phyloP scores from a whole-genome alignment of 805 yeast genomes.

The Yamadazyma phyllophila region DNA sequence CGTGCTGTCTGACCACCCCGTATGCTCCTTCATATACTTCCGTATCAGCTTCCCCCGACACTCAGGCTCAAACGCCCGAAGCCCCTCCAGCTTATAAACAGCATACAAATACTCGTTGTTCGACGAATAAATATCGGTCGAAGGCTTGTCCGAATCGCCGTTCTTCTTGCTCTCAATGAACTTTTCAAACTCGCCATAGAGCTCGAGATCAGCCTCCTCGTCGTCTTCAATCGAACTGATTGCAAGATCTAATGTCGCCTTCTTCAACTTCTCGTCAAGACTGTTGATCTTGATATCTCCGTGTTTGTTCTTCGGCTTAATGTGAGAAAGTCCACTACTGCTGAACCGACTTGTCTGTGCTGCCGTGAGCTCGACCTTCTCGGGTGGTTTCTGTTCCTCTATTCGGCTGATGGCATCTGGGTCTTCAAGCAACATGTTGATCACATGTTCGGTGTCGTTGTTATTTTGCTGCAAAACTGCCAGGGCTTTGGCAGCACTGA shows the following conservation, averaged over 20 bases:
- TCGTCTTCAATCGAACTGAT: conserved; percentile 62
- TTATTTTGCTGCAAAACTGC: conserved; percentile 49
- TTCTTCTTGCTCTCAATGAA: neutral
- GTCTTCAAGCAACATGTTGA: conserved; percentile 60
- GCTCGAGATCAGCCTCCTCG: conserved; percentile 84
- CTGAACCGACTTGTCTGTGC: conserved; percentile 3
- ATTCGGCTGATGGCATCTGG: conserved; percentile 44
- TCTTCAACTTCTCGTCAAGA: conserved; percentile 33
- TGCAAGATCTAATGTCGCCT: conserved; percentile 59
- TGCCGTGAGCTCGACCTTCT: neutral
- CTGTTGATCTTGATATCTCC: conserved; percentile 1
- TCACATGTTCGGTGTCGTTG: conserved; percentile 55
- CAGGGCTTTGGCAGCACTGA: conserved; percentile 47
- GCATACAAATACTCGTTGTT: conserved; percentile 59
- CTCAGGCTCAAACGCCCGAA: conserved; percentile 38
- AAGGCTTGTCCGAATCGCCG: neutral
- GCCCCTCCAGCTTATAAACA: conserved; percentile 47
- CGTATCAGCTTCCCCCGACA: conserved; percentile 54
- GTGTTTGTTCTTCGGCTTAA: conserved; percentile 4
- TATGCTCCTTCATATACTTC: conserved; percentile 46
- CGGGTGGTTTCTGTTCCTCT: neutral
- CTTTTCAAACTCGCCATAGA: conserved; percentile 5
- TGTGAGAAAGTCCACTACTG: neutral
- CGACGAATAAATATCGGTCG: conserved; percentile 23
- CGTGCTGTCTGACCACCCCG: conserved; percentile 84